These are phyloP conservation scores for Podaxis sp. DNA, from an alignment of 768 basidiomycete genomes.

Conservation along the genomic window DNA sequence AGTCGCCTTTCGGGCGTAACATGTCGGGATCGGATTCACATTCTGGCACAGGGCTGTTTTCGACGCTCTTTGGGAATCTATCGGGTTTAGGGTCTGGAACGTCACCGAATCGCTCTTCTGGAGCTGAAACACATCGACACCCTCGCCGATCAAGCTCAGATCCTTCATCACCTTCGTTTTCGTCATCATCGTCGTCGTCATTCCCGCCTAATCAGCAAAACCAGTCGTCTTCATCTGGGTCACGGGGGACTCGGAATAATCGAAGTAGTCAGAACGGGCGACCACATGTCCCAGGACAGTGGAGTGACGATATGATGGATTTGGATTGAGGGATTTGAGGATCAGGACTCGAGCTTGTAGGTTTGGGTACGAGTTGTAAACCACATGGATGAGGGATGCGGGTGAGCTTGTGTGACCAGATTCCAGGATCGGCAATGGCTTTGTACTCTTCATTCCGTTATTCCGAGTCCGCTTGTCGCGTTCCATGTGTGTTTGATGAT, in stretches of 20 bases:
- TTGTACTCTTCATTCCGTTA: background rate
- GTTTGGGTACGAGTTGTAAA: no score
- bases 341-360: background rate
- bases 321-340: background rate
- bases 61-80: constrained; percentile 18
- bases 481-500: background rate
- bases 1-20: constrained; percentile 7
- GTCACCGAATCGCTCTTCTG: background rate
- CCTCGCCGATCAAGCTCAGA: constrained; percentile 2
- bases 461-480: background rate
- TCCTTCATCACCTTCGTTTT: background rate
- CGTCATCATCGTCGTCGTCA: background rate
- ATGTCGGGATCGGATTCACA: constrained; percentile 9
- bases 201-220: background rate
- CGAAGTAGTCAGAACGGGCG: background rate
- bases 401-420: background rate
- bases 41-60: constrained; percentile 16
- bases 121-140: background rate
- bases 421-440: background rate
- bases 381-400: background rate
- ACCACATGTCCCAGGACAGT: constrained; percentile 11
- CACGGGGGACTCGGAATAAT: background rate
- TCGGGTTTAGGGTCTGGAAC: background rate
- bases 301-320: constrained; percentile 10
- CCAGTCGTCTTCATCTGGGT: background rate